These are phyloP conservation scores for Chaetoceros tenuissimus DNA, from an alignment of 108 stramenopile species.

Conservation along the genomic window DNA sequence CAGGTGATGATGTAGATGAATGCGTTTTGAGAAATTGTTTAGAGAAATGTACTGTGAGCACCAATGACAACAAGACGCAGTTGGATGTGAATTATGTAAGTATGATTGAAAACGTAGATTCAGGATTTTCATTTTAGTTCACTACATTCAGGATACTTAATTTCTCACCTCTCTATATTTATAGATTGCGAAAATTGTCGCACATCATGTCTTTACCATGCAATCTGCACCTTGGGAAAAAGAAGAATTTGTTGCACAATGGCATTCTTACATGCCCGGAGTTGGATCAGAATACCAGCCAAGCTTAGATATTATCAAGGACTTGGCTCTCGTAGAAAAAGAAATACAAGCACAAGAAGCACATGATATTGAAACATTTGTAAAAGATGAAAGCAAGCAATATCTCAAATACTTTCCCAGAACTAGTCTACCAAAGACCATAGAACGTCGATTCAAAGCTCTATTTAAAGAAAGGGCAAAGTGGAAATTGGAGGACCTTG, in stretches of 20 bases:
- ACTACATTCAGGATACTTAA: no score
- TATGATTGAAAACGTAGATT: no score
- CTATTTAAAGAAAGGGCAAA: not conserved
- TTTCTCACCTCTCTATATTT: not conserved
- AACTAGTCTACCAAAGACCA: not conserved
- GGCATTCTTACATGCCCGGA: not conserved
- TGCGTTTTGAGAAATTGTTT: not conserved
- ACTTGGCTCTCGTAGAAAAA: not conserved
- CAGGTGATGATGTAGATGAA: not conserved
- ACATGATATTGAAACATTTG: not conserved
- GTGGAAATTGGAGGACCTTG: not conserved
- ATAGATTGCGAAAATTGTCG: not conserved
- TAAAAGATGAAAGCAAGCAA: not conserved
- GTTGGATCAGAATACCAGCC: not conserved
- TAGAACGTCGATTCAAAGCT: not conserved
- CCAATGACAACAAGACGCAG: not conserved
- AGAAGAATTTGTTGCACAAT: not conserved
- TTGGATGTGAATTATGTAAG: not conserved
- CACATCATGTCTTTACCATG: not conserved
- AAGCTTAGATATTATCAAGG: not conserved
- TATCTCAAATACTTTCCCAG: not conserved
- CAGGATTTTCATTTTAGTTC: no score
- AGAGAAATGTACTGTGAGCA: not conserved
- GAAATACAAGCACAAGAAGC: not conserved
- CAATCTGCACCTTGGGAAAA: not conserved